phyloP scores from a whole-genome alignment of 257 asterid genomes.

The Solanum appendiculatum region DNA sequence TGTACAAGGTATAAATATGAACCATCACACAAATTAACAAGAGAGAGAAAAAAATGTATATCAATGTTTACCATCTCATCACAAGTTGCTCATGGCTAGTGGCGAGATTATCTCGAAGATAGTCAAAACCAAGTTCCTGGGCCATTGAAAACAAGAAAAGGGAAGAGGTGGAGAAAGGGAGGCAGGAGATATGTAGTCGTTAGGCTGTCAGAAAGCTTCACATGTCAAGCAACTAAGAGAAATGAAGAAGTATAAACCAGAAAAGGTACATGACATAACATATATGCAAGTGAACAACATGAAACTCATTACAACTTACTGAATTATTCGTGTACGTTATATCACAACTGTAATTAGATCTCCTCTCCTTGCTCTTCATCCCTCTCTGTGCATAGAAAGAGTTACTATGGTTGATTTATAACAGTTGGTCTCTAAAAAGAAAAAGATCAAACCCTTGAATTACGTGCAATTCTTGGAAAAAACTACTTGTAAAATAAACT shows the following conservation, averaged over 20 bases:
- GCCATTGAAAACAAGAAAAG: constrained; percentile 6
- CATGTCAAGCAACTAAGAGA: not conserved
- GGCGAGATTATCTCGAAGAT: constrained; percentile 86
- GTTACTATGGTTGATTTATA: not conserved
- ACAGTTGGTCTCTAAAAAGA: not conserved
- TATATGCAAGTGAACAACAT: not conserved
- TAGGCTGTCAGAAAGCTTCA: not conserved
- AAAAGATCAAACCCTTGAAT: not conserved
- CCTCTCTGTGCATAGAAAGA: constrained; percentile 49
- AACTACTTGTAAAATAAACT: not conserved
- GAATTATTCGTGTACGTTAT: constrained; percentile 92
- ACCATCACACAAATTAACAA: not conserved
- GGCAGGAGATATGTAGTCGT: not conserved
- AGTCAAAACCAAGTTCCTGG: constrained; percentile 98
- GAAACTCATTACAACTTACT: constrained; percentile 29
- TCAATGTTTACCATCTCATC: constrained; percentile 79
- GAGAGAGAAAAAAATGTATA: constrained; percentile 1
- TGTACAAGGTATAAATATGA: constrained; percentile 9
- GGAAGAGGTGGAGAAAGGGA: not conserved
- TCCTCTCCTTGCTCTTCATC: constrained; percentile 60
- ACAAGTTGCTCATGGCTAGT: constrained; percentile 69
- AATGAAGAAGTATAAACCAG: not conserved
- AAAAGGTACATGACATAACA: not conserved
- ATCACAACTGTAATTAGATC: constrained; percentile 77
- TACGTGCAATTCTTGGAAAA: not conserved